Conservation (phyloP, 2,329 filamentous ascomycete species). For the Plenodomus tracheiphilus region DNA sequence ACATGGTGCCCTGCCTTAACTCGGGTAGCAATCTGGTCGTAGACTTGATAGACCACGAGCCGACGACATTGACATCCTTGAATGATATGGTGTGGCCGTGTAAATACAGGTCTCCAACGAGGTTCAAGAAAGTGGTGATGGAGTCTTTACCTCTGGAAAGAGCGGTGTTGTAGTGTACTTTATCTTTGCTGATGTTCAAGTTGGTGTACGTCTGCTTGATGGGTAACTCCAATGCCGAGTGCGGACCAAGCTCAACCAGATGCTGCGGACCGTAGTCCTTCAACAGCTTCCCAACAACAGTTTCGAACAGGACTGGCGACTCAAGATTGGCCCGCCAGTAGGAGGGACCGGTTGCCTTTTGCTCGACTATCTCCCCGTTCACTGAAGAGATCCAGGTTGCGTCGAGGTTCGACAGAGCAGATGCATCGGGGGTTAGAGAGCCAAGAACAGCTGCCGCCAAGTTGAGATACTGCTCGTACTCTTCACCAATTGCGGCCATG, state of each 20-base stretch:
- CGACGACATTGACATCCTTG: too few relatives aligned
- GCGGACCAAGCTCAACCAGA: conserved; percentile 18
- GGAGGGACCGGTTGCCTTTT: not conserved
- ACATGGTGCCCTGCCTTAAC: not conserved
- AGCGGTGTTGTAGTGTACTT: not conserved
- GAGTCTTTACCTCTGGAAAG: not conserved
- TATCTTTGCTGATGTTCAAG: not conserved
- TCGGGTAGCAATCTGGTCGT: too few relatives aligned
- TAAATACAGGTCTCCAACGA: too few relatives aligned
- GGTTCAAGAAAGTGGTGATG: not conserved
- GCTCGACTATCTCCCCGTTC: conserved; percentile 6
- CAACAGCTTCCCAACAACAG: conserved; percentile 1
- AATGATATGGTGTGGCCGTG: too few relatives aligned
- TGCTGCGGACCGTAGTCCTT: not conserved
- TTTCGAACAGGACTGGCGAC: conserved; percentile 12
- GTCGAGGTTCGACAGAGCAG: too few relatives aligned
- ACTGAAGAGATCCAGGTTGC: conserved; percentile 6
- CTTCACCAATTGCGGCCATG: conserved; percentile 17
- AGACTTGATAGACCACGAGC: too few relatives aligned
- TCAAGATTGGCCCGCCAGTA: conserved; percentile 23
- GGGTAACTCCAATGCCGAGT: conserved; percentile 15
- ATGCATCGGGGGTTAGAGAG: too few relatives aligned
- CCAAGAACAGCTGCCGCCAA: too few relatives aligned
- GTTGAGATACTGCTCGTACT: conserved; percentile 6
- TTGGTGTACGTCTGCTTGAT: conserved; percentile 8